Evolutionary conservation across 2,329 filamentous ascomycete species (phyloP).

Genomic region (Cercospora sp.): DNA sequence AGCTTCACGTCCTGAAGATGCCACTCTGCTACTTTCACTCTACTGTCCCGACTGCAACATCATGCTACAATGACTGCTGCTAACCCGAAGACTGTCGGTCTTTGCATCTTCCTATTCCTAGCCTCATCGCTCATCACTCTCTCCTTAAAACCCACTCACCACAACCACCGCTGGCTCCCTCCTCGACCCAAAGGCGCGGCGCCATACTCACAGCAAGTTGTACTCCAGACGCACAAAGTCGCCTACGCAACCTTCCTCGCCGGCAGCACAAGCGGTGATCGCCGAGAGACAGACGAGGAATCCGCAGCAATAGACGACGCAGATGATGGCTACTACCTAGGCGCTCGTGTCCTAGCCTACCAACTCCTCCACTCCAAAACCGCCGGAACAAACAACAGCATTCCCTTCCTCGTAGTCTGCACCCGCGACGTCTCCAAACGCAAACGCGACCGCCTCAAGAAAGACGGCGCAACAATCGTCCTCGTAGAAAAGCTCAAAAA

Average conservation of each 20-base stretch:
- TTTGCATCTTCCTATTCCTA: slow-evolving; percentile 40
- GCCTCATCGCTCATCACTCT: slow-evolving; percentile 39
- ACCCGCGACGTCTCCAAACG: slow-evolving; percentile 39
- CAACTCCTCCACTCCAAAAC: slow-evolving; percentile 43
- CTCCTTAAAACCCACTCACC: slow-evolving; percentile 29
- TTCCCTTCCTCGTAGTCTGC: slow-evolving; percentile 44
- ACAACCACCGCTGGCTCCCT: slow-evolving; percentile 28
- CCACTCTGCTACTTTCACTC: slow-evolving; percentile 10
- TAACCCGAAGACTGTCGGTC: slow-evolving; percentile 35
- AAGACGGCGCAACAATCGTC: slow-evolving; percentile 43
- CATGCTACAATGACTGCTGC: slow-evolving; percentile 27
- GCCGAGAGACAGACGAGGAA: slow-evolving; percentile 28
- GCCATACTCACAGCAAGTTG: slow-evolving; percentile 18
- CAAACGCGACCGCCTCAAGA: slow-evolving; percentile 40
- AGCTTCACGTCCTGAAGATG: slow-evolving; percentile 11
- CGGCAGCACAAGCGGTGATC: slow-evolving; percentile 29
- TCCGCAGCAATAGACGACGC: slow-evolving; percentile 32
- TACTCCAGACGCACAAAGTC: slow-evolving; percentile 34
- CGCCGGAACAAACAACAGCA: slow-evolving; percentile 39
- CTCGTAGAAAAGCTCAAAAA: slow-evolving; percentile 38
- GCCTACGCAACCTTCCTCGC: slow-evolving; percentile 45
- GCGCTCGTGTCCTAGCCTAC: slow-evolving; percentile 41
- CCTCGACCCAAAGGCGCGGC: slow-evolving; percentile 17
- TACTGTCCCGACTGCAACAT: slow-evolving; percentile 6
- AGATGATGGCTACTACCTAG: slow-evolving; percentile 42